phyloP scores from a whole-genome alignment of 2,329 filamentous ascomycete species.

The Peltaster fructicola region DNA sequence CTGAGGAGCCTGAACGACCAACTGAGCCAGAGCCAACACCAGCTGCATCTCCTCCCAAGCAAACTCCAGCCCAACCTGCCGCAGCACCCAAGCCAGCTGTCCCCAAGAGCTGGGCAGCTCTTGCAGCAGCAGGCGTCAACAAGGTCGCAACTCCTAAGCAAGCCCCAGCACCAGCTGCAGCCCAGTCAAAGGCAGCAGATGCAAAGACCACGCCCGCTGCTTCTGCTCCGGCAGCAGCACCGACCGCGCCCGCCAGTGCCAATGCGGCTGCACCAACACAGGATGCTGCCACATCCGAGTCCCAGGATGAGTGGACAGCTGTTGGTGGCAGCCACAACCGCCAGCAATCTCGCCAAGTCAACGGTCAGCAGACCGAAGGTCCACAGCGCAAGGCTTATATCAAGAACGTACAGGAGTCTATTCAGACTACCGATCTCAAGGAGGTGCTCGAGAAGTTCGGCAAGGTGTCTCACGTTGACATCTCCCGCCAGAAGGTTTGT shows the following conservation, averaged over 20 bases:
- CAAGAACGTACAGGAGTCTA: constrained; percentile 85
- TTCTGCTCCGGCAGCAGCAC: constrained; percentile 18
- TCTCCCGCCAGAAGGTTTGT: constrained; percentile 57
- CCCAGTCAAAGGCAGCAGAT: constrained; percentile 3
- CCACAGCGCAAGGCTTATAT: constrained; percentile 75
- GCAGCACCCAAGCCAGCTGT: constrained; percentile 36
- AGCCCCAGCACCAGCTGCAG: constrained; percentile 7
- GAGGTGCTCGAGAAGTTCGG: constrained; percentile 52
- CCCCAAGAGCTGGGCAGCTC: constrained; percentile 56
- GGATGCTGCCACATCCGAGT: constrained; percentile 21
- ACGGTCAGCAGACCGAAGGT: constrained; percentile 45
- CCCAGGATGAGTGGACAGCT: constrained; percentile 74
- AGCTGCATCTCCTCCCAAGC: constrained; percentile 19
- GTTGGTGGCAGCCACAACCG: constrained; percentile 63
- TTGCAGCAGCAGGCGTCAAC: constrained; percentile 35
- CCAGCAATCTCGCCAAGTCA: constrained; percentile 48
- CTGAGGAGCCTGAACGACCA: constrained; percentile 38
- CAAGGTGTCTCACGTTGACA: constrained; percentile 45
- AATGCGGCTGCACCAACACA: constrained; percentile 18
- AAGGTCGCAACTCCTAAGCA: constrained; percentile 26
- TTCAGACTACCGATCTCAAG: constrained; percentile 57
- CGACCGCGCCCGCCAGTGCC: constrained; percentile 17
- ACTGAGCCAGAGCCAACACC: constrained; percentile 43
- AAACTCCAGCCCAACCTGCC: constrained; percentile 33
- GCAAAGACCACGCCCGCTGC: constrained; percentile 7